Evolutionary conservation across 1,284 basidiomycete species (phyloP).

Genomic region (Ganoderma sinense): DNA sequence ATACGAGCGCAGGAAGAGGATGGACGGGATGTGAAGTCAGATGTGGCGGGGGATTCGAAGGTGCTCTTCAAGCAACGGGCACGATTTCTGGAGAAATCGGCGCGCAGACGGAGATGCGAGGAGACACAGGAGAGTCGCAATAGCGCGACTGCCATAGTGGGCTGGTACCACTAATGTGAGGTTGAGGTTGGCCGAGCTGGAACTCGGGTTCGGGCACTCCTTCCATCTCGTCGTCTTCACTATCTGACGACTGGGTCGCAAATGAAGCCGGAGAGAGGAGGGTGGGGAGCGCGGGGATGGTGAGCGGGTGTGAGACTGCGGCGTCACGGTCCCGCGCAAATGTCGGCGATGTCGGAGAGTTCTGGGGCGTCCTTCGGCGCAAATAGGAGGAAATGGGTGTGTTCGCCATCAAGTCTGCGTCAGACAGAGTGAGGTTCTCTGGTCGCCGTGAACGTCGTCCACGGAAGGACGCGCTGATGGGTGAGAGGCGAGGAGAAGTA

Average conservation of each 20-base stretch:
- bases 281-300: constrained; percentile 62
- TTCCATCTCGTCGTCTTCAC: constrained; percentile 42
- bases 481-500: constrained; percentile 54
- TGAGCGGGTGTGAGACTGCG: constrained; percentile 57
- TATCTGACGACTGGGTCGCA: constrained; percentile 36
- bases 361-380: constrained; percentile 76
- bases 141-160: constrained; percentile 32
- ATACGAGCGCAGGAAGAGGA: background rate
- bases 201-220: constrained; percentile 29
- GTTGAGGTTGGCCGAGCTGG: constrained; percentile 25
- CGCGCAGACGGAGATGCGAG: constrained; percentile 28
- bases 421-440: constrained; percentile 39
- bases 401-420: constrained; percentile 49
- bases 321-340: constrained; percentile 49
- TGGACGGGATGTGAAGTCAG: background rate
- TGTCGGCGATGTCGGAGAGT: constrained; percentile 71
- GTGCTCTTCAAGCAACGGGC: constrained; percentile 29
- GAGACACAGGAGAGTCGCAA: constrained; percentile 31
- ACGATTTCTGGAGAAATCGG: constrained; percentile 27
- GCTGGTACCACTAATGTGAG: constrained; percentile 17
- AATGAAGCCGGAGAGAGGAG: constrained; percentile 39
- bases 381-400: constrained; percentile 82
- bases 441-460: constrained; percentile 32
- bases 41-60: background rate
- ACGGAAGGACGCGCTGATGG: constrained; percentile 39